phyloP scores from a whole-genome alignment of 306 rosid genomes.

The Prunus salicina region DNA sequence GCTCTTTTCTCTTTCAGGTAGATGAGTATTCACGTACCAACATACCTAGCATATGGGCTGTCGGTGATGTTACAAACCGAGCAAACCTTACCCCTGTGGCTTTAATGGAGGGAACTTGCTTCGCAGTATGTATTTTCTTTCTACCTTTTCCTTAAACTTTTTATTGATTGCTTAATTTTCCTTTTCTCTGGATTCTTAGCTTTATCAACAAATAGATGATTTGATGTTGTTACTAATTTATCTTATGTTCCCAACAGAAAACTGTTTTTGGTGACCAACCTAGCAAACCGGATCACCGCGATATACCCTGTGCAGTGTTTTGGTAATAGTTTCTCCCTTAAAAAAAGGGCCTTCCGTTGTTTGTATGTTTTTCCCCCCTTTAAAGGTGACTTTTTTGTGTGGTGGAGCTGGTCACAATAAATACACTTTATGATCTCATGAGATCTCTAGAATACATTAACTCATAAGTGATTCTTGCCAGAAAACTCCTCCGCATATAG shows the following conservation, averaged over 20 bases:
- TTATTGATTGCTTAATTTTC: background rate
- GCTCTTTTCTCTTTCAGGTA: constrained; percentile 46
- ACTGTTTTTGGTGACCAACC: constrained; percentile 79
- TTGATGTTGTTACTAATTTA: constrained; percentile 5
- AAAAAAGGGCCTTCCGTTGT: background rate
- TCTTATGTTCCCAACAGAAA: constrained; percentile 50
- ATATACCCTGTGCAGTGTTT: constrained; percentile 56
- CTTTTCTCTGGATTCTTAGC: background rate
- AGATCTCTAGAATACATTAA: background rate
- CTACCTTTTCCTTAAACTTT: constrained; percentile 1
- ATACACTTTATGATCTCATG: background rate
- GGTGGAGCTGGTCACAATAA: background rate
- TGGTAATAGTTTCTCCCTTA: constrained; percentile 27
- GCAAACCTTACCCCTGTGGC: constrained; percentile 95
- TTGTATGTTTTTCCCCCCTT: background rate
- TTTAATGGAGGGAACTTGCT: constrained; percentile 79
- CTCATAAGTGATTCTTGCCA: background rate
- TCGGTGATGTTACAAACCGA: constrained; percentile 93
- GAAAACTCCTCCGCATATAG: background rate
- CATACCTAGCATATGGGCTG: constrained; percentile 87
- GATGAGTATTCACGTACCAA: constrained; percentile 75
- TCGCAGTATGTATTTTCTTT: constrained; percentile 62
- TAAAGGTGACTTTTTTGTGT: background rate
- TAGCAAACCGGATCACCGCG: constrained; percentile 61
- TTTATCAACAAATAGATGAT: background rate